Base-by-base conservation (phyloP, 208 protist species). In the Leishmania guyanensis region DNA sequence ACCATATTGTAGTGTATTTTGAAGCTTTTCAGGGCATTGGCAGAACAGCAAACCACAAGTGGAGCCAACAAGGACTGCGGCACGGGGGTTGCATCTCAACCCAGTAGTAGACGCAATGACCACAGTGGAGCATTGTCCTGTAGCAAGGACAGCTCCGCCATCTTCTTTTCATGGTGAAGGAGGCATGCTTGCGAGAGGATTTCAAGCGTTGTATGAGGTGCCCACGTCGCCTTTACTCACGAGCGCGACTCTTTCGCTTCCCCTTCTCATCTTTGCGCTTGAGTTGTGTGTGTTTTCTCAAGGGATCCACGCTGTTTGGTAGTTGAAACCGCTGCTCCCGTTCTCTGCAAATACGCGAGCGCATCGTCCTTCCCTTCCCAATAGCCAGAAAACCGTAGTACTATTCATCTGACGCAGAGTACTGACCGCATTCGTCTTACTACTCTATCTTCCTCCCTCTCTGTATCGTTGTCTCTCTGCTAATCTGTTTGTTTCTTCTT, bases 191-290 rank as follows among this genome's bases (percentile, higher is more conserved):
- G 17, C 3, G 62, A 22, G 26, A 20, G 29, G 62, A 9, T 20
- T 39, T 8, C 58, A 64, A 68, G 20, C 17, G 33, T 46, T 10
- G n/a, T 16, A 20, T 72, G 17, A 8, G 39, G 39, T 14, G 39
- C 39, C 16, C 68, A 51, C 68, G 68, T 68, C 26, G 62, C 29
- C 16, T 43, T 10, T 10, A 39, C 29, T 12, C 22, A 29, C 14
- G 3, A 8, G 0, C 16, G 10, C 22, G 14, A 10, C 26, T 71
- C 64, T 84, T 69, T 26, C 17, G 54, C 46, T 82, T 62, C 26
- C 22, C 70, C 22, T 60, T 36, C 66, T 70, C 65, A 22, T 84
- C 20, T 85, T 9, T 64, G 9, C 43, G 58, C 29, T 74, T 77
- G 56, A 39, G 26, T 78, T 17, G 60, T 71, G 17, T 20, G 12